Base-by-base conservation (phyloP, 2,329 filamentous ascomycete species). In the Fusarium cyanostomum region DNA sequence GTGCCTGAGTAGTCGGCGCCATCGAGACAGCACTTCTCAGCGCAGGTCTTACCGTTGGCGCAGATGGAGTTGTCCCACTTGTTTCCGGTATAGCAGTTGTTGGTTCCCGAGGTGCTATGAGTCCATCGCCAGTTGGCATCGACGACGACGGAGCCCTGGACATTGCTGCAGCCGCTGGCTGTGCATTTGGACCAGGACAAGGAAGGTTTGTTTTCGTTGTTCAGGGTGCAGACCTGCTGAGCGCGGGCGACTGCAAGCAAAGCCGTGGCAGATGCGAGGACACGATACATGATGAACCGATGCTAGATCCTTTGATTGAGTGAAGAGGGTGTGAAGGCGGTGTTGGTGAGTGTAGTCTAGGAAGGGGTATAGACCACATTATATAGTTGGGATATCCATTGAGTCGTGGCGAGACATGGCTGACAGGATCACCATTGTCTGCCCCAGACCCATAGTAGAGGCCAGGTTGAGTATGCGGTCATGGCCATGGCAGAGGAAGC, bases 61-160 rank as follows among this genome's bases (percentile, higher is more conserved):
- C 81, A 79, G 67, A 78, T 60, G 49, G 72, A 66, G 2, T 73
- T 76, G 62, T 83, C 80, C 73, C 81, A 80, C 43, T 71, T 69
- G 73, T 85, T 86, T 45, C 82, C 84, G 5, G 75, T 80, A 74
- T 86, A 86, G 78, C 84, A 86, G 77, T 87, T 87, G 67, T 78
- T 82, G 62, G 74, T 77, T 49, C 79, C 77, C 6, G 71, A 65
- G 48, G 75, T 72, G 15, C 72, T 72, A 74, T 87, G 84, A 56
- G 84, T 77, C 86, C 86, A 88, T 59, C 86, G 82, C 84, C 85
- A 88, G 77, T 87, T 88, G 68, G 84, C 73, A 62, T 88, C 86
- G 66, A 88, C 74, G 50, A 83, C 83, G 38, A 88, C 78, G 31
- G 80, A 81, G 37, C 81, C 84, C 35, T 71, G 67, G 65, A 84